Base-by-base conservation (phyloP, 257 asterid species). In the Solanum tacnaense region DNA sequence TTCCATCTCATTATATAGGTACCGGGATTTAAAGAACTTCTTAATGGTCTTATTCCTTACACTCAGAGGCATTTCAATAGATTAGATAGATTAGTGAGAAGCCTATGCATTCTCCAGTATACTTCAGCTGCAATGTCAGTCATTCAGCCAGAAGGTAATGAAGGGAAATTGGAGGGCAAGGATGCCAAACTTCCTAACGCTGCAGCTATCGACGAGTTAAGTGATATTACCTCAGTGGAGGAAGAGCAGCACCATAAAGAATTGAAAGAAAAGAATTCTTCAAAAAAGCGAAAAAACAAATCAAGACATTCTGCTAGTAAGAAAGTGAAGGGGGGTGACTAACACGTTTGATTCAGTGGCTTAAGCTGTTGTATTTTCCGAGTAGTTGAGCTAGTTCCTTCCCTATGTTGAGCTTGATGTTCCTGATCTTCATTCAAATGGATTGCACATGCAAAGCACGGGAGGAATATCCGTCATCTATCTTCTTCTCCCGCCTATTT, bases 1-100 rank as follows among this genome's bases (percentile, higher is more conserved):
- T 39, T 87, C 46, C 44, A 20, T 29, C 13, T 68, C 25, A 35
- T 86, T 81, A 83, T 68, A 56, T 76, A 95, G 99, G 91, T 96
- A 89, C 92, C 87, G 86, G 97, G 97, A 84, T 89, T 95, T 5
- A 94, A 94, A 85, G 97, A 94, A 91, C 60, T 94, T 90, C 93
- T 96, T 38, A 98, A 96, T 93, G 99, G 98, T 73, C 94, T 96
- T 83, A 88, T 93, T 83, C 97, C 98, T 4, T 96, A 96, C 90
- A 91, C 98, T 9, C 98, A 93, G 85, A 91, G 99, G 89, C 99
- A 95, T 91, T 96, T 91, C 92, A 92, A 87, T 56, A 88, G 98
- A 92, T 86, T 96, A 25, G 98, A 93, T 79, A 91, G 98, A 92
- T 86, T 94, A 92, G 95, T 92, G 79, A 93, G 98, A 88, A 95